Evolutionary conservation across 192 early-diverging fungal genomes (phyloP).

Genomic region (Backusella psychrophila): DNA sequence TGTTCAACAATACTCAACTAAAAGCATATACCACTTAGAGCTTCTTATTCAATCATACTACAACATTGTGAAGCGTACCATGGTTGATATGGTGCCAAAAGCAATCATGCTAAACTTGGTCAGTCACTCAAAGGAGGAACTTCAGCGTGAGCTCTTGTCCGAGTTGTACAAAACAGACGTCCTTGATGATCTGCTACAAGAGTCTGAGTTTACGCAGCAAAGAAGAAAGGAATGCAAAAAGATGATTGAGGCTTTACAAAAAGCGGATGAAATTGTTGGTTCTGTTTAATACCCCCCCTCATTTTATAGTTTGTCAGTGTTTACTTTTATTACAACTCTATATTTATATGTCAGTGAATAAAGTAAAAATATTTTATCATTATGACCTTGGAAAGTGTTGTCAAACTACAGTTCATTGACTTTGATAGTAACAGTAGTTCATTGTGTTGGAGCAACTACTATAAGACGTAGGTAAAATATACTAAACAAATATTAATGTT

Average conservation of each 20-base stretch:
- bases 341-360: neutral
- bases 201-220: constrained; percentile 89
- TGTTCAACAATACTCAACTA: neutral
- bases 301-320: neutral
- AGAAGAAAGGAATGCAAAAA: constrained; percentile 95
- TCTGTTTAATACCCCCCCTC: constrained; percentile 2
- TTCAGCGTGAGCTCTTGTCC: constrained; percentile 92
- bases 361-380: too few relatives aligned
- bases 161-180: constrained; percentile 98
- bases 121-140: constrained; percentile 81
- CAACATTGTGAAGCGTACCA: constrained; percentile 98
- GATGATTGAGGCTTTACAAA: constrained; percentile 80
- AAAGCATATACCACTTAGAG: constrained; percentile 45
- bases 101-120: constrained; percentile 99
- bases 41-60: constrained; percentile 97
- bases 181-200: constrained; percentile 93
- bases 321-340: neutral
- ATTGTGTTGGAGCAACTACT: too few relatives aligned
- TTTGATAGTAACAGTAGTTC: too few relatives aligned
- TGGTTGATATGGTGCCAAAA: constrained; percentile 97
- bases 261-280: constrained; percentile 16
- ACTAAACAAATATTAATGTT: too few relatives aligned
- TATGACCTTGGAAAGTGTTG: too few relatives aligned
- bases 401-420: too few relatives aligned
- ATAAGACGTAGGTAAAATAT: too few relatives aligned